Percentiles rank a stretch among this genome's conserved stretches.
Evolutionary conservation across 2,329 filamentous ascomycete species (phyloP).

Genomic region (Pezicula carpinea): DNA sequence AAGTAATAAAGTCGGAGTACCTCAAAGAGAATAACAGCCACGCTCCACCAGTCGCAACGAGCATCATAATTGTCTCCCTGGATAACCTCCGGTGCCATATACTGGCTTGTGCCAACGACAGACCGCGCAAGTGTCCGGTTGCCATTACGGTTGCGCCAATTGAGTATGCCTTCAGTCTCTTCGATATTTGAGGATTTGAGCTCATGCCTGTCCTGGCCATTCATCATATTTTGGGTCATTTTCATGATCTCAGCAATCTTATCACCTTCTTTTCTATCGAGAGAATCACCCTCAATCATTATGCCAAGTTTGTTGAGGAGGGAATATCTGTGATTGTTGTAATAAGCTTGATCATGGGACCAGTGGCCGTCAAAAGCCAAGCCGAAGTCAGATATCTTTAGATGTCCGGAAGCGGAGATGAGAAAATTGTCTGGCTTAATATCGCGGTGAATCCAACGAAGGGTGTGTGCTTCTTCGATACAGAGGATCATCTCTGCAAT

Average conservation of each 20-base stretch:
- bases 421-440: constrained; percentile 98
- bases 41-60: constrained; percentile 94
- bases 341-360: constrained; percentile 86
- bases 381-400: constrained; percentile 96
- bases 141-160: constrained; percentile 65
- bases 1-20: constrained; percentile 28
- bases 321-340: constrained; percentile 75
- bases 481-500: constrained; percentile 94
- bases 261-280: constrained; percentile 57
- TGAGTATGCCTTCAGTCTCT: constrained; percentile 49
- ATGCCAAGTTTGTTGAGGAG: constrained; percentile 75
- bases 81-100: constrained; percentile 96
- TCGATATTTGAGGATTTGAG: constrained; percentile 25
- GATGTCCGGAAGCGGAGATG: constrained; percentile 79
- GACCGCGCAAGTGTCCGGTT: constrained; percentile 74
- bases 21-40: constrained; percentile 91
- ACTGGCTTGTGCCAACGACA: constrained; percentile 92
- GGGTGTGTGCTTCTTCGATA: constrained; percentile 83
- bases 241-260: constrained; percentile 35
- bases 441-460: constrained; percentile 90
- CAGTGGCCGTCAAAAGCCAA: constrained; percentile 94
- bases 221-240: constrained; percentile 34
- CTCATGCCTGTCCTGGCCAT: constrained; percentile 33
- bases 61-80: constrained; percentile 80
- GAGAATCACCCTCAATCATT: constrained; percentile 65